Percentiles rank a stretch among this genome's conserved stretches.
Conservation (phyloP, 108 stramenopile species). For the Discostella pseudostelligera region DNA sequence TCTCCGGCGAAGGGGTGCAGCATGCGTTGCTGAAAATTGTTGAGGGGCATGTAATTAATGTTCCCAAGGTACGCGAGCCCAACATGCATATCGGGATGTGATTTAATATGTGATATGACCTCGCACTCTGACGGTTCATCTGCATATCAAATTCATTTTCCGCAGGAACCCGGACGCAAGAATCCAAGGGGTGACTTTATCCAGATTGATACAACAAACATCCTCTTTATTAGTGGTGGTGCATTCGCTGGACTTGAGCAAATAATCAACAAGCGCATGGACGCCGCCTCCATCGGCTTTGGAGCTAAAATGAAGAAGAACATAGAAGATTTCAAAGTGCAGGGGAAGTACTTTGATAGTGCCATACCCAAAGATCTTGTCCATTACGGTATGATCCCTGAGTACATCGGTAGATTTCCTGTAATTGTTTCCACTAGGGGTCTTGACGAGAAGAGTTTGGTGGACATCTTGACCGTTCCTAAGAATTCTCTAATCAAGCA, state of each 20-base stretch:
- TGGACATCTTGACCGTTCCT: constrained; percentile 94
- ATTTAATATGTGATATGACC: neutral
- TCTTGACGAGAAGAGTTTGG: constrained; percentile 82
- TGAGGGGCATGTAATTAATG: constrained; percentile 97
- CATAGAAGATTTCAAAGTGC: constrained; percentile 81
- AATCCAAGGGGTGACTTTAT: constrained; percentile 94
- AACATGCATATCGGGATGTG: constrained; percentile 3
- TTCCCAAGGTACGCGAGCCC: constrained; percentile 87
- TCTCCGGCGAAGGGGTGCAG: constrained; percentile 97
- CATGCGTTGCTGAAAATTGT: constrained; percentile 98
- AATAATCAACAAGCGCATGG: constrained; percentile 90
- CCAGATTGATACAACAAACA: constrained; percentile 96
- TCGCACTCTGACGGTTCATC: neutral
- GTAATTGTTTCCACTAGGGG: constrained; percentile 95
- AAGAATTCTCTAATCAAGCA: constrained; percentile 97
- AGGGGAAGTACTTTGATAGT: constrained; percentile 85
- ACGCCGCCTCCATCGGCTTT: constrained; percentile 94
- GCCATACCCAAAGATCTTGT: constrained; percentile 95
- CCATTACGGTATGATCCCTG: constrained; percentile 95
- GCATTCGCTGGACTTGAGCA: constrained; percentile 96
- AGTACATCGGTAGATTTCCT: constrained; percentile 96
- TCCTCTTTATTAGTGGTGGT: constrained; percentile 97
- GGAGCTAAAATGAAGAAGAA: constrained; percentile 94
- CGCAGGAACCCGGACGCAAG: constrained; percentile 87
- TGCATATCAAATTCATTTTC: neutral